Evolutionary conservation across 352 stramenopile species (phyloP).

Genomic region (Phytophthora lateralis): DNA sequence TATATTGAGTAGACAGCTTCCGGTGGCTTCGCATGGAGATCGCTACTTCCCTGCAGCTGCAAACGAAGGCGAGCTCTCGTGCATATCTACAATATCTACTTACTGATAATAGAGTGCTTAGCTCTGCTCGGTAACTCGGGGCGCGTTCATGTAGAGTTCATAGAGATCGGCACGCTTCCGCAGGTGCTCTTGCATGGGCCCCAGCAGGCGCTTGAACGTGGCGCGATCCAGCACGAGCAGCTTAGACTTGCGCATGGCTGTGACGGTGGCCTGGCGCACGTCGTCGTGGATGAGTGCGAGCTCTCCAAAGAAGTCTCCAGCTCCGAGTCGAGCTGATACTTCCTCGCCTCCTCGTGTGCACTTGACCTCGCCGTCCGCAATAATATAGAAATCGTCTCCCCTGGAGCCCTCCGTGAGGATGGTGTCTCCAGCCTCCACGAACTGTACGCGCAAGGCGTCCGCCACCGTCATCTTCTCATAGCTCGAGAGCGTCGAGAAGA

Average conservation of each 20-base stretch:
- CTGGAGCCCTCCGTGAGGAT: slow-evolving; percentile 61
- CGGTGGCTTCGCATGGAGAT: slow-evolving; percentile 11
- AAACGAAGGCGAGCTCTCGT: slow-evolving; percentile 4
- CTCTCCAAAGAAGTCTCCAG: slow-evolving; percentile 75
- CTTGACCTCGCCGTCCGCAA: slow-evolving; percentile 70
- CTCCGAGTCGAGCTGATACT: slow-evolving; percentile 59
- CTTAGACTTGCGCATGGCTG: slow-evolving; percentile 76
- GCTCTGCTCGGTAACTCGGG: slow-evolving; percentile 19
- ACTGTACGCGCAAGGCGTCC: slow-evolving; percentile 65
- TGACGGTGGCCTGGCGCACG: slow-evolving; percentile 89
- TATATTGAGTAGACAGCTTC: slow-evolving; percentile 27
- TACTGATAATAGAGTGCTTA: slow-evolving; percentile 23
- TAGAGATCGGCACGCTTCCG: slow-evolving; percentile 68
- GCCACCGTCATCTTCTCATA: slow-evolving; percentile 81
- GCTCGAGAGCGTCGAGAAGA: slow-evolving; percentile 72
- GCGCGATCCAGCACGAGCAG: slow-evolving; percentile 89
- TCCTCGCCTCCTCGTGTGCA: slow-evolving; percentile 66
- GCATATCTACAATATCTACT: slow-evolving; percentile 39
- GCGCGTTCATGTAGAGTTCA: slow-evolving; percentile 67
- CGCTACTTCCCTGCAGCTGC: too few species aligned
- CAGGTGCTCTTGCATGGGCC: slow-evolving; percentile 90
- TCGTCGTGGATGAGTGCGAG: slow-evolving; percentile 91
- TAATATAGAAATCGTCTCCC: slow-evolving; percentile 86
- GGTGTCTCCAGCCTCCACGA: slow-evolving; percentile 44
- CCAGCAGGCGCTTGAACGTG: slow-evolving; percentile 90